Base-by-base conservation (phyloP, 1,284 basidiomycete genomes). In the Bothia castanella region DNA sequence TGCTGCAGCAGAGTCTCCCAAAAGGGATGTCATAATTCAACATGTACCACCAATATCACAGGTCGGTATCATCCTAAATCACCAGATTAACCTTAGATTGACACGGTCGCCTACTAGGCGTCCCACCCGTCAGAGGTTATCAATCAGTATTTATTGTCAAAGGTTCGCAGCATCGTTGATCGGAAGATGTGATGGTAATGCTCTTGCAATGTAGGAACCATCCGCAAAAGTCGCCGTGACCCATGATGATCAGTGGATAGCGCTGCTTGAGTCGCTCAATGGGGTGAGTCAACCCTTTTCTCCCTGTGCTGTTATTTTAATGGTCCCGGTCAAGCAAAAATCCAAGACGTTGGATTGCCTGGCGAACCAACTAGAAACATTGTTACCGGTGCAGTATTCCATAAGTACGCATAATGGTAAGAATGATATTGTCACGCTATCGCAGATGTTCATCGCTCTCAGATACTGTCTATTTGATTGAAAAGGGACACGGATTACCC, bases 121-220 rank as follows among this genome's bases (percentile, higher is more conserved):
- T 36, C 16, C n/a, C 34, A 51, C 19, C 49, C 48, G 16, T 51
- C 48, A 2, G 49, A 51, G 6, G 25, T 51, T 5, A 51, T 51
- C 4, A 51, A 51, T 14, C 39, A 1, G 12, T 51, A 51, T 25
- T 6, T 42, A 17, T 19, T 51, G 7, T 9, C 2, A 1, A 42
- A 38, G 29, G 49, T 42, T 37, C 12, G 34, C 14, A 13, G 10
- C 3, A 2, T 1, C 6, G 23, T 16, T 10, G 7, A 8, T 19
- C 1, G 5, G 12, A 6, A 6, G 5, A 8, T 17, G 1, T 8
- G 3, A 17, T 16, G 5, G 23, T 31, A 2, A 14, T 17, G 6
- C 10, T 37, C 13, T 10, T 25, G 6, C 7, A 5, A 12, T 17
- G 14, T 11, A 47, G 46, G 46, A 46, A 17, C 43, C 31, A 9